phyloP scores from a whole-genome alignment of 78 protist genomes.

The Chrysochromulina tobinii region DNA sequence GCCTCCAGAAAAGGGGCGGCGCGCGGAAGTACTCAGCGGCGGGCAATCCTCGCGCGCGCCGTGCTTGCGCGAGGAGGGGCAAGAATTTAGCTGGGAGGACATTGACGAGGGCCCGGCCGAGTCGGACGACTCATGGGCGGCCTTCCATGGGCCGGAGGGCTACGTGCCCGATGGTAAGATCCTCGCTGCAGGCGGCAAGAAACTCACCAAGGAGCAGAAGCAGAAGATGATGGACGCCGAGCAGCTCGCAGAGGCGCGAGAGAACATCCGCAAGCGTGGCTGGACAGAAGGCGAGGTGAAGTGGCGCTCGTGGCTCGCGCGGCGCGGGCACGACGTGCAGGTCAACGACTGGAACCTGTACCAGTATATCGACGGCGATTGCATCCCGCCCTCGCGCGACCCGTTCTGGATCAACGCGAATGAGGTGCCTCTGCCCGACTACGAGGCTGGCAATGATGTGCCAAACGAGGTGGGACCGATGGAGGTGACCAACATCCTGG shows the following conservation, averaged over 20 bases:
- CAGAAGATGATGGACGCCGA: not conserved
- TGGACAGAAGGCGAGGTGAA: slow-evolving; percentile 8
- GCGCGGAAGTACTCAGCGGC: not conserved
- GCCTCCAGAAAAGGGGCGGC: not conserved
- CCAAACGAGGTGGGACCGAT: not conserved
- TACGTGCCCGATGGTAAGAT: not conserved
- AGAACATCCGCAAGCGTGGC: slow-evolving; percentile 11
- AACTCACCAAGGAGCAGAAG: not conserved
- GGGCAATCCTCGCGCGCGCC: not conserved
- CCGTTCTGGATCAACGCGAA: slow-evolving; percentile 28
- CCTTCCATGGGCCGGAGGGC: not conserved
- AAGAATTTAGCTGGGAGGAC: not conserved
- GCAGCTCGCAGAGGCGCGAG: slow-evolving; percentile 12
- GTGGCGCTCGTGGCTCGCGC: slow-evolving; percentile 24
- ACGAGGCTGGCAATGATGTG: slow-evolving; percentile 4
- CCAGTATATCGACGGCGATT: not conserved
- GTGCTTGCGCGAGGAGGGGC: not conserved
- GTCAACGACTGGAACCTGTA: slow-evolving; percentile 11
- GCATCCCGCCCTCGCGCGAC: slow-evolving; percentile 16
- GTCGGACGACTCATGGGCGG: not conserved
- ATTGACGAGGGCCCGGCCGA: not conserved
- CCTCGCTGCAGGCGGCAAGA: not conserved
- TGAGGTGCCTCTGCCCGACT: slow-evolving; percentile 6
- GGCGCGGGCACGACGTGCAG: slow-evolving; percentile 18
- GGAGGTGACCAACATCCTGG: not conserved